Conservation (phyloP, 495 filamentous ascomycete genomes). For the Xylaria grammica region DNA sequence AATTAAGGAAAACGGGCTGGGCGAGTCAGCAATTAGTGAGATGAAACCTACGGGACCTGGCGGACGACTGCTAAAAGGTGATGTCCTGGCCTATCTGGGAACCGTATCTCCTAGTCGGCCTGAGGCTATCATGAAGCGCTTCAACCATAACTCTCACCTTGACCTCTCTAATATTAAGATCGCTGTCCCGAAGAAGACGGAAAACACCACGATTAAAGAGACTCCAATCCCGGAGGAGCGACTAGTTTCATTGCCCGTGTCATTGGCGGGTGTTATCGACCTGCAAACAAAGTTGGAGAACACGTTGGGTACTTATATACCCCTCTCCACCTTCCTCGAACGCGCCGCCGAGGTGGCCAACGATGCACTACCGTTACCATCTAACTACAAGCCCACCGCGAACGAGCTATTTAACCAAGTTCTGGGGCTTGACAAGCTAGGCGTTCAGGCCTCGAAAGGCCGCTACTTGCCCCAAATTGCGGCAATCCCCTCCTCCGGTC, state of each 20-base stretch:
- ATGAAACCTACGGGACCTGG: constrained; percentile 88
- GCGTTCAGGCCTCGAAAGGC: constrained; percentile 51
- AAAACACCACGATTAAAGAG: constrained; percentile 42
- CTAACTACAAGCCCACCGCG: constrained; percentile 63
- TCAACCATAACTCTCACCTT: constrained; percentile 78
- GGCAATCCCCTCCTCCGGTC: constrained; percentile 51
- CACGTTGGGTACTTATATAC: constrained; percentile 76
- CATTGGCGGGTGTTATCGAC: constrained; percentile 74
- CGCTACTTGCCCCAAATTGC: constrained; percentile 78
- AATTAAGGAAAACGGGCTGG: constrained; percentile 75
- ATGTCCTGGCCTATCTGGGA: constrained; percentile 90
- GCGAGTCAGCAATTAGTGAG: constrained; percentile 71
- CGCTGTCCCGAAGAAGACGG: constrained; percentile 61
- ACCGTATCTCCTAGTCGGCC: constrained; percentile 71
- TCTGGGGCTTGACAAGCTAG: constrained; percentile 67
- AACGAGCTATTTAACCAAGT: constrained; percentile 90
- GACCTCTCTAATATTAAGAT: constrained; percentile 94
- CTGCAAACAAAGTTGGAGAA: constrained; percentile 80
- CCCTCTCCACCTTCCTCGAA: constrained; percentile 84
- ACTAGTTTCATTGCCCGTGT: constrained; percentile 72
- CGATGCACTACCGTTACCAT: constrained; percentile 73
- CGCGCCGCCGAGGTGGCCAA: constrained; percentile 86
- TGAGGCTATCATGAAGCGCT: constrained; percentile 66
- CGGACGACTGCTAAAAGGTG: constrained; percentile 91
- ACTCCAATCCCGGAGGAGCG: constrained; percentile 52